Percentiles rank a stretch among this genome's conserved stretches.
Evolutionary conservation across 768 basidiomycete species (phyloP).

Genomic region (Saitozyma podzolica): DNA sequence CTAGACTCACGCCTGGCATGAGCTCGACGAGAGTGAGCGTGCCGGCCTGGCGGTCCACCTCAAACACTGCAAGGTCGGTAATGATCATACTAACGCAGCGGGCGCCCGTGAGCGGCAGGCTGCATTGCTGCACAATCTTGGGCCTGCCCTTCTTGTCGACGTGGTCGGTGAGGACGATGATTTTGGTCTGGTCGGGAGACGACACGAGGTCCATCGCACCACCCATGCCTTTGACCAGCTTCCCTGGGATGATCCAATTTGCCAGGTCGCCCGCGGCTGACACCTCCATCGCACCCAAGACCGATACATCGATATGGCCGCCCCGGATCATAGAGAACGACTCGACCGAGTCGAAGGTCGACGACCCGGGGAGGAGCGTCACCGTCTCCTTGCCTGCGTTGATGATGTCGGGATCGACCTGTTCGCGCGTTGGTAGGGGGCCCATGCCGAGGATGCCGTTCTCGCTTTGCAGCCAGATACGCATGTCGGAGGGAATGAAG

Average conservation of each 20-base stretch:
- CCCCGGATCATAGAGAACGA: conserved; percentile 20
- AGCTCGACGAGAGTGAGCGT: conserved; percentile 74
- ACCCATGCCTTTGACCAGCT: conserved; percentile 65
- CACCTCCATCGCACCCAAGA: conserved; percentile 91
- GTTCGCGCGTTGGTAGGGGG: conserved; percentile 52
- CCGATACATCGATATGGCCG: conserved; percentile 66
- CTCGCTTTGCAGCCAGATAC: conserved; percentile 54
- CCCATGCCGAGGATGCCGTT: conserved; percentile 56
- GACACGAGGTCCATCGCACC: conserved; percentile 97
- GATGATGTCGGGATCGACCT: conserved; percentile 53
- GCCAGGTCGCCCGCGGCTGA: conserved; percentile 86
- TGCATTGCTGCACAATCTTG: conserved; percentile 80
- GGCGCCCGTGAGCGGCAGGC: conserved; percentile 86
- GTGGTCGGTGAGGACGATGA: conserved; percentile 88
- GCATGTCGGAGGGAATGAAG: conserved; percentile 50
- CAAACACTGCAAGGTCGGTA: conserved; percentile 86
- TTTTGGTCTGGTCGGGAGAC: conserved; percentile 89
- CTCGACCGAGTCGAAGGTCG: conserved; percentile 24
- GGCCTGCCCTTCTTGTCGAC: conserved; percentile 83
- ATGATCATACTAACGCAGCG: conserved; percentile 85
- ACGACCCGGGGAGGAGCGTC: conserved; percentile 17
- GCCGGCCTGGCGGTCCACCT: conserved; percentile 71
- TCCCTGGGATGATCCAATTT: conserved; percentile 98
- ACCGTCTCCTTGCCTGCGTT: conserved; percentile 45
- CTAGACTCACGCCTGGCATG: conserved; percentile 76